Base-by-base conservation (phyloP, 257 asterid species). In the Paraleonurus japonicus region DNA sequence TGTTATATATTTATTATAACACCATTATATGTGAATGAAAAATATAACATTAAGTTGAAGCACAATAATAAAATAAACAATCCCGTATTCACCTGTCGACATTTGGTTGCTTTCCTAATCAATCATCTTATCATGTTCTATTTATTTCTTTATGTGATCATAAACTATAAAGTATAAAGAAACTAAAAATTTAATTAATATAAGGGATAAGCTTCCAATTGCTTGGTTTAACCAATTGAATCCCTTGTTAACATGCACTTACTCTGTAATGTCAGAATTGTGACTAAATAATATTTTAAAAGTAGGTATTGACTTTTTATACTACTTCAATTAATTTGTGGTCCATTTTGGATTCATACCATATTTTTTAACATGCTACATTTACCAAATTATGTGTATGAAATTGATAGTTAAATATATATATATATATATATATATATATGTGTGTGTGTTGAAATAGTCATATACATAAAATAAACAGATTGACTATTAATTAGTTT, bases 61-160 rank as follows among this genome's bases (percentile, higher is more conserved):
- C 7, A 45, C 5, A 45, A 15, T 45, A 45, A 45, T 51, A 51
- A 51, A 51, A 20, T 17, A 7, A 32, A 50, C 17, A 50, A 50
- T 6, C 4, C 10, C 10, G 12, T 17, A 19, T 4, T 48, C 65
- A 47, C 59, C 75, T 57, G 47, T 68, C 47, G 55, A 58, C 67
- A 43, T 51, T n/a, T 12, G 68, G 33, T 19, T 30, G 32, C 8
- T 58, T 59, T 39, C 41, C 22, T 55, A 43, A 43, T 59, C 33
- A 59, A 70, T 71, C 53, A 61, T 71, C 20, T 60, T 28, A 26
- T 45, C 53, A 60, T 45, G 37, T 17, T 45, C 10, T 45, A 17
- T 57, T 43, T 13, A 24, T n/a, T 8, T 16, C 43, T 39, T 41
- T 41, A 5, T 11, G n/a, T 35, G 43, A 35, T 8, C 43, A 35